These are phyloP conservation scores for Ceratobasidium theobromae DNA, from an alignment of 1,284 basidiomycete genomes.

Conservation along the genomic window DNA sequence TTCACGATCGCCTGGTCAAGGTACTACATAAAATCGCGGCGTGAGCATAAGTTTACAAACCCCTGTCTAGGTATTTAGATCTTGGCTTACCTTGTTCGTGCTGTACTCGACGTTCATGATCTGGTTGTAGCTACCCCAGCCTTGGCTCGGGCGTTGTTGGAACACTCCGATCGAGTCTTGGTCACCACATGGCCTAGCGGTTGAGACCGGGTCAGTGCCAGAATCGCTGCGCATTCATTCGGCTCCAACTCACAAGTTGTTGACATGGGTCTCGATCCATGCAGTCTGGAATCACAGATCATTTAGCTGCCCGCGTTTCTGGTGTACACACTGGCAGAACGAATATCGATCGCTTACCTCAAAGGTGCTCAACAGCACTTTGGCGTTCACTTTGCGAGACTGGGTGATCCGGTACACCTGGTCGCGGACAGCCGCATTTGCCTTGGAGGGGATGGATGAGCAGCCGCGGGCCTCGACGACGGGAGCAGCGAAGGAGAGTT, in stretches of 20 bases:
- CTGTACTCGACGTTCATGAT: slow-evolving; percentile 7
- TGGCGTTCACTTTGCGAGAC: neutral
- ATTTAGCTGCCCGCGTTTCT: neutral
- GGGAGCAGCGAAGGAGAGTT: slow-evolving; percentile 13
- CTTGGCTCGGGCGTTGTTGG: slow-evolving; percentile 16
- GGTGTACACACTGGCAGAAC: too few species aligned
- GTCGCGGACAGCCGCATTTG: slow-evolving; percentile 15
- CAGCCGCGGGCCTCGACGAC: neutral
- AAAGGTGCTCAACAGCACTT: slow-evolving; percentile 9
- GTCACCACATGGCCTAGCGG: slow-evolving; percentile 2
- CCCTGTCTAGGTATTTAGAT: neutral
- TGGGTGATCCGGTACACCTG: slow-evolving; percentile 19
- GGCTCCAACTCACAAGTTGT: neutral
- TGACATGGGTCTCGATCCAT: slow-evolving; percentile 22
- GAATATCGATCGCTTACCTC: neutral
- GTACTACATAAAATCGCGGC: neutral
- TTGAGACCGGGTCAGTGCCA: neutral
- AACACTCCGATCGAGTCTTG: slow-evolving; percentile 7
- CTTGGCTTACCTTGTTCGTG: neutral
- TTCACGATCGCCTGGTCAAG: neutral
- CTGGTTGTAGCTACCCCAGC: slow-evolving; percentile 9
- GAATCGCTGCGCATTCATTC: neutral
- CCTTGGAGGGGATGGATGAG: slow-evolving; percentile 5
- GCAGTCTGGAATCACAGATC: too few species aligned
- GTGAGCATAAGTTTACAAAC: neutral